These are phyloP conservation scores for Ophiocordyceps robertsii DNA, from an alignment of 2,329 filamentous ascomycete species.

Conservation along the genomic window DNA sequence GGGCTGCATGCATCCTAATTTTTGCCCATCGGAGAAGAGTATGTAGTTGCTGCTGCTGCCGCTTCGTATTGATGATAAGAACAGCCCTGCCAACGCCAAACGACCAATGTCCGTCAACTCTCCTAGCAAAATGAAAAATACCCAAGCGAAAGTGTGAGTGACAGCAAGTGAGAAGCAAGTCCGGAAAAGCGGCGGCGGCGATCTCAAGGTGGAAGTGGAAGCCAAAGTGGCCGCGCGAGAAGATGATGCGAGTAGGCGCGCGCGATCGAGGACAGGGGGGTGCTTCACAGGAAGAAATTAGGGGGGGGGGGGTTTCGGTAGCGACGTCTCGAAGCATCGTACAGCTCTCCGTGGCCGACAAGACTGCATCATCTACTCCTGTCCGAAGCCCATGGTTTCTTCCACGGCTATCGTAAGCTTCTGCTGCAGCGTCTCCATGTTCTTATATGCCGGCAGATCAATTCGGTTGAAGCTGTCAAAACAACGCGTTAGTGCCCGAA, in stretches of 20 bases:
- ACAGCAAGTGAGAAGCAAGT: constrained; percentile 1
- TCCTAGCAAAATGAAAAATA: constrained; percentile 16
- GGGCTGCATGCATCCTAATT: background rate
- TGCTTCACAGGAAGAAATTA: background rate
- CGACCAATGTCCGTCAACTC: constrained; percentile 15
- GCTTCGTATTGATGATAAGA: constrained; percentile 6
- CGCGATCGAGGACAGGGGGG: background rate
- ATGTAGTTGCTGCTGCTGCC: background rate
- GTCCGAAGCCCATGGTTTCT: constrained; percentile 96
- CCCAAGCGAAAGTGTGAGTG: constrained; percentile 11
- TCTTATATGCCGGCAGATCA: constrained; percentile 88
- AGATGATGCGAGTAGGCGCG: too few species aligned
- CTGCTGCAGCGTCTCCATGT: constrained; percentile 66
- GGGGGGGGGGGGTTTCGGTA: background rate
- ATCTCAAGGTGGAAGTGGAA: background rate
- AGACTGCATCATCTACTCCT: constrained; percentile 51
- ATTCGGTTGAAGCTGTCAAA: constrained; percentile 86
- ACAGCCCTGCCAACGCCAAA: constrained; percentile 16
- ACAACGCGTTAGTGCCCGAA: background rate
- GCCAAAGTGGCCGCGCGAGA: background rate
- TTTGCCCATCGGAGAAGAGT: background rate
- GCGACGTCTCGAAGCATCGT: background rate
- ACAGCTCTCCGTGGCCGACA: background rate
- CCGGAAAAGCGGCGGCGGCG: background rate
- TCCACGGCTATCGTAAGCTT: constrained; percentile 96